Percentiles rank a stretch among this genome's conserved stretches.
phyloP scores from a whole-genome alignment of 768 basidiomycete genomes.

The Lentinula sp. region DNA sequence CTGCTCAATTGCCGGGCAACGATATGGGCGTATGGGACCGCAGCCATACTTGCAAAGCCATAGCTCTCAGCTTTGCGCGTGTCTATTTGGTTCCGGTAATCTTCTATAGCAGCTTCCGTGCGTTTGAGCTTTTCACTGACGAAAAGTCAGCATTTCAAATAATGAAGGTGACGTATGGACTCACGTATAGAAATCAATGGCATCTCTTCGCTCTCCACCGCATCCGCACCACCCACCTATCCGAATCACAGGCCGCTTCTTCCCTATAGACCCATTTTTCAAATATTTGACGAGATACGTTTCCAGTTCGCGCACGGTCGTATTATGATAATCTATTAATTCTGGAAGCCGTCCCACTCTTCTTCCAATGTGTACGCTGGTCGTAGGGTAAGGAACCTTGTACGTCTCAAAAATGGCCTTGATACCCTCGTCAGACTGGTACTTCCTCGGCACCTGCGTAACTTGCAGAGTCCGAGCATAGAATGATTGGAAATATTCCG shows the following conservation, averaged over 20 bases:
- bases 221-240: constrained; percentile 77
- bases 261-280: constrained; percentile 72
- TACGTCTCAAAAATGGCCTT: constrained; percentile 65
- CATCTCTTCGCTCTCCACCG: constrained; percentile 82
- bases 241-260: constrained; percentile 75
- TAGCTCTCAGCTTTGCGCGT: constrained; percentile 80
- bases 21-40: constrained; percentile 82
- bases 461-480: constrained; percentile 90
- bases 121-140: constrained; percentile 47
- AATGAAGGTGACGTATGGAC: constrained; percentile 16
- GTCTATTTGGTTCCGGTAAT: constrained; percentile 67
- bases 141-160: background rate
- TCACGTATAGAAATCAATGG: constrained; percentile 91
- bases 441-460: constrained; percentile 70
- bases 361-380: constrained; percentile 84
- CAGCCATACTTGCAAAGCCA: constrained; percentile 88
- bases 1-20: constrained; percentile 65
- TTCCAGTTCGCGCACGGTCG: constrained; percentile 92
- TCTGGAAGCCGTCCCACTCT: constrained; percentile 85
- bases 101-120: constrained; percentile 69
- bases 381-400: constrained; percentile 84
- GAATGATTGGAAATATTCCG: constrained; percentile 84
- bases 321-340: constrained; percentile 87
- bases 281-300: constrained; percentile 84
- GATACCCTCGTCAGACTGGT: constrained; percentile 83